These are phyloP conservation scores for Lactarius pseudohatsudake DNA, from an alignment of 768 basidiomycete genomes.

Conservation along the genomic window DNA sequence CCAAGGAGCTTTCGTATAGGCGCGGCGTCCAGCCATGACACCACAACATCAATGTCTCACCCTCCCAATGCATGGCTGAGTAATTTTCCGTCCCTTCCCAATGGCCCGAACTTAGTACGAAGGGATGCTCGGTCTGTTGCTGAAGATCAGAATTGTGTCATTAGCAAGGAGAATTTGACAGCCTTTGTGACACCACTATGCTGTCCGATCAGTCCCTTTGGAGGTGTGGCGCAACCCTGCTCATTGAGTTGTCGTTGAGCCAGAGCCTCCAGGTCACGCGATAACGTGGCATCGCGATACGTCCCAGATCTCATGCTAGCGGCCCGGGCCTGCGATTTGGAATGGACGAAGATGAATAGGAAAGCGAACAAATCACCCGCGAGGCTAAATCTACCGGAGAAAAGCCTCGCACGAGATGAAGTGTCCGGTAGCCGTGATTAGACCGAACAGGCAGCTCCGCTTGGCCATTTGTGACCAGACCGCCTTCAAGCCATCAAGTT, in stretches of 20 bases:
- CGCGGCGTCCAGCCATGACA: neutral
- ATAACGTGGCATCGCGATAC: conserved; percentile 1
- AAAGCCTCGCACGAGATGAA: neutral
- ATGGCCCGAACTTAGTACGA: neutral
- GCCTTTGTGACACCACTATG: neutral
- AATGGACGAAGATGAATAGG: neutral
- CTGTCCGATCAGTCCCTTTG: neutral
- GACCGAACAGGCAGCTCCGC: neutral
- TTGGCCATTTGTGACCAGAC: conserved; percentile 3
- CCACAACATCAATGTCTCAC: conserved; percentile 1
- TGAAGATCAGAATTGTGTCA: neutral
- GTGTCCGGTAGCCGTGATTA: neutral
- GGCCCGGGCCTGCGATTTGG: neutral
- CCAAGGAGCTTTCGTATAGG: conserved; percentile 1
- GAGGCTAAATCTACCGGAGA: neutral
- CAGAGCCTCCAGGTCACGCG: neutral
- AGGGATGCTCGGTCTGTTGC: conserved; percentile 4
- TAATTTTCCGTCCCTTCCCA: neutral
- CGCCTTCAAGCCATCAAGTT: neutral
- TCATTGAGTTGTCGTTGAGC: neutral
- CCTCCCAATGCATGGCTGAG: neutral
- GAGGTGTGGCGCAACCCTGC: neutral
- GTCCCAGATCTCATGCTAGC: neutral
- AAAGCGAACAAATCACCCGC: neutral
- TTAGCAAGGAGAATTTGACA: neutral